These are phyloP conservation scores for Edaphochlamys debaryana DNA, from an alignment of 139 green algal species.

Conservation along the genomic window DNA sequence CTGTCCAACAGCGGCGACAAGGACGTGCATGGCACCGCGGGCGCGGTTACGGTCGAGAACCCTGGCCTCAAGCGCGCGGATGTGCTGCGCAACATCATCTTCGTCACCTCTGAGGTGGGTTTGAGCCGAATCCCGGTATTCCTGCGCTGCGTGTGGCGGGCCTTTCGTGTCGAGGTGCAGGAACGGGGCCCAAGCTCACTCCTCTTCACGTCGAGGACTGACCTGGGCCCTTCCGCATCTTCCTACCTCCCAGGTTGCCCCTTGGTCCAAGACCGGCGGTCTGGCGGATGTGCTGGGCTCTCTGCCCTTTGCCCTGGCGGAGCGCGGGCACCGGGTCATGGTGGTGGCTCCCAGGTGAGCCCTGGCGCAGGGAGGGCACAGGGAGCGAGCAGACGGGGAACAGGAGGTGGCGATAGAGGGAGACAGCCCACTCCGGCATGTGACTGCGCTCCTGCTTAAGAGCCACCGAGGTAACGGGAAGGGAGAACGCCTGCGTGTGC, in stretches of 20 bases:
- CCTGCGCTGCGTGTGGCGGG: neutral
- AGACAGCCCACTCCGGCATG: no score
- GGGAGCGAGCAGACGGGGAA: neutral
- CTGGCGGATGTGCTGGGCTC: constrained; percentile 82
- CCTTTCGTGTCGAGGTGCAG: neutral
- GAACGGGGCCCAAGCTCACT: neutral
- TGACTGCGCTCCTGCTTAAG: constrained; percentile 57
- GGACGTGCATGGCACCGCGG: constrained; percentile 21
- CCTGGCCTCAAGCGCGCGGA: constrained; percentile 22
- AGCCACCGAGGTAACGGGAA: no score
- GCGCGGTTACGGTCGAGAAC: neutral
- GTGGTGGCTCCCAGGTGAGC: constrained; percentile 77
- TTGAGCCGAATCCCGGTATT: neutral
- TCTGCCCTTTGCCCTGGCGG: constrained; percentile 74
- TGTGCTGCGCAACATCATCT: constrained; percentile 58
- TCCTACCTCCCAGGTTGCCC: constrained; percentile 70
- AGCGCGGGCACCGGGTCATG: constrained; percentile 86
- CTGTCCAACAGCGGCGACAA: constrained; percentile 13
- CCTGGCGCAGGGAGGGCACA: no score
- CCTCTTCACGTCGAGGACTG: neutral
- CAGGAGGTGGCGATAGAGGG: neutral
- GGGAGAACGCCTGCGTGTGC: no score
- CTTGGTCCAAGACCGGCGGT: constrained; percentile 91
- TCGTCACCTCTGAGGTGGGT: constrained; percentile 61
- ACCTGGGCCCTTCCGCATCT: no score